Percentiles rank a stretch among this genome's conserved stretches.
These are phyloP conservation scores for Aspergillus cavernicola DNA, from an alignment of 495 filamentous ascomycete species.

Conservation along the genomic window DNA sequence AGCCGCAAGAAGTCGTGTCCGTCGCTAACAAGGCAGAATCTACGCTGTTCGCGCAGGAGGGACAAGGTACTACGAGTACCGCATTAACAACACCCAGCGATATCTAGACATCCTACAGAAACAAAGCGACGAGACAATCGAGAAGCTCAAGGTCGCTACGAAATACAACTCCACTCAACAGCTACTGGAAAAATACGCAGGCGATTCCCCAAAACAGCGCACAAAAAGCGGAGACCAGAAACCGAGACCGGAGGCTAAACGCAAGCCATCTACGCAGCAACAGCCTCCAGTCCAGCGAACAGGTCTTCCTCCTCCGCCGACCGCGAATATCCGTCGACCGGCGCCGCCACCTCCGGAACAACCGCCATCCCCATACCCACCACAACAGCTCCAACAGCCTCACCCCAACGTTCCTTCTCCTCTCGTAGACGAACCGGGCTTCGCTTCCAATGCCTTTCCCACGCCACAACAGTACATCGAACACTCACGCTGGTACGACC, in stretches of 20 bases:
- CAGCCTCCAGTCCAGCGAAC: constrained; percentile 43
- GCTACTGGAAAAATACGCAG: constrained; percentile 90
- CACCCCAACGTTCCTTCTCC: constrained; percentile 9
- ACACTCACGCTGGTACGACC: constrained; percentile 83
- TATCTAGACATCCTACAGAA: constrained; percentile 70
- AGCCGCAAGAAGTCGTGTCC: background rate
- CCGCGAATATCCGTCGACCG: constrained; percentile 70
- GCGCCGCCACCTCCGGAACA: constrained; percentile 10
- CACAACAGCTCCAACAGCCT: constrained; percentile 13
- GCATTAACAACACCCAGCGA: constrained; percentile 61
- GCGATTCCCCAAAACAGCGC: constrained; percentile 48
- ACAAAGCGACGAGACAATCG: constrained; percentile 81
- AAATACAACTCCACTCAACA: constrained; percentile 94
- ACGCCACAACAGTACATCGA: constrained; percentile 43
- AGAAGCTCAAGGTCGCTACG: constrained; percentile 89
- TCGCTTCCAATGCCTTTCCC: constrained; percentile 60
- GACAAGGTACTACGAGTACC: constrained; percentile 73
- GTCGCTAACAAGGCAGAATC: constrained; percentile 48
- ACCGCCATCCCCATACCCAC: constrained; percentile 10
- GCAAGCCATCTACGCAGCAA: constrained; percentile 5
- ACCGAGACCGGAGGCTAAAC: constrained; percentile 17
- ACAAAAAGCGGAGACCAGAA: constrained; percentile 21
- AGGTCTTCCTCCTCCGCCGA: constrained; percentile 69
- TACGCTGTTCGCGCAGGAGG: constrained; percentile 58
- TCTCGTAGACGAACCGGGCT: constrained; percentile 40